Base-by-base conservation (phyloP, 1,139 yeast species). In the Yamadazyma aaseri region DNA sequence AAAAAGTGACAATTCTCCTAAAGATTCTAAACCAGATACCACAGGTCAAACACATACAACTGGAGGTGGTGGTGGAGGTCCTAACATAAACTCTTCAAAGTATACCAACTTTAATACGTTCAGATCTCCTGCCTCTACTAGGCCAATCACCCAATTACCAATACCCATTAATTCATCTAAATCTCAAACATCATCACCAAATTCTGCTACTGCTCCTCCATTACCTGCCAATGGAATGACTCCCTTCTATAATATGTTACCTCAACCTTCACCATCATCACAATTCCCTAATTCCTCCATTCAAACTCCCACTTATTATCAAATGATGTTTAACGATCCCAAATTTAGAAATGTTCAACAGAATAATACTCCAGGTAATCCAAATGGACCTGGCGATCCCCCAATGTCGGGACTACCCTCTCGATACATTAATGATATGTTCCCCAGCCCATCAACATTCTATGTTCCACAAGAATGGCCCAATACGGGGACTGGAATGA, bases 391-490 rank as follows among this genome's bases (percentile, higher is more conserved):
- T 12, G 30, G 20, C n/a, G 78, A 71, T 33, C 69, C 77, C 0
- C 80, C 79, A 2, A 50, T 72, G 5, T 65, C 73, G 16, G 78
- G 73, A 2, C 53, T 75, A 18, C 77, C 78, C 0, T 65, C 75
- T 4, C 59, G 76, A 32, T 74, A 73, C 38, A 73, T 74, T 26
- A 71, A 70, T 39, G 81, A 75, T 46, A 63, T 75, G 49, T 75
- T 75, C 50, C 79, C 79, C 11, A 71, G 77, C 6, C 80, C 81
- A 2, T 65, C 73, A 7, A 74, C 67, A 35, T 71, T 74, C 41
- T 73, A 68, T 35, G 67, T 63, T 2, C 60, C 67, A 1, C 74
- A 67, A 37, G 75, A 69, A 35, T 69, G 74, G 75, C 56, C 66
- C n/a, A 49, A 51, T 11, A 47, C 58, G 5, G 53, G 53, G 22